Evolutionary conservation across 805 yeast species (phyloP).

Genomic region (Candida palmyrensis): DNA sequence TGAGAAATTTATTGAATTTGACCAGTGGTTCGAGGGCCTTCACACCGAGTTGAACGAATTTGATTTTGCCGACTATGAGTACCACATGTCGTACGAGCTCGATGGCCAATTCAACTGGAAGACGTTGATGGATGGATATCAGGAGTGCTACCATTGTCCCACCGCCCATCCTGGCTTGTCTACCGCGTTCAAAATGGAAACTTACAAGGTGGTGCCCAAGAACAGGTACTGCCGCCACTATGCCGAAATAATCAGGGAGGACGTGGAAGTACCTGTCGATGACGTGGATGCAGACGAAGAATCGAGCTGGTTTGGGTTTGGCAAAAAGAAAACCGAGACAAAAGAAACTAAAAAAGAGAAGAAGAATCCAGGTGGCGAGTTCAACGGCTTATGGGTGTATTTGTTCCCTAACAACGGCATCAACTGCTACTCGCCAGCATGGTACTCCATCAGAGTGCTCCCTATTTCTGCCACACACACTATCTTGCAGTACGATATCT

Average conservation of each 20-base stretch:
- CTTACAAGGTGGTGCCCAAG: constrained; percentile 60
- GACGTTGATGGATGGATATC: constrained; percentile 63
- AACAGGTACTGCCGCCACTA: constrained; percentile 57
- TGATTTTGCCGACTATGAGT: constrained; percentile 57
- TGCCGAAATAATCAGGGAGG: constrained; percentile 45
- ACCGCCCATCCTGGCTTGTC: constrained; percentile 61
- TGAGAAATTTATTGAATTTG: constrained; percentile 44
- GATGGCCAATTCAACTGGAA: constrained; percentile 66
- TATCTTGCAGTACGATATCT: constrained; percentile 55
- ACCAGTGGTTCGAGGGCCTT: constrained; percentile 48
- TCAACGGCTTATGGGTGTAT: constrained; percentile 61
- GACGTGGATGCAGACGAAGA: constrained; percentile 27
- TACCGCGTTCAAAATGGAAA: constrained; percentile 55
- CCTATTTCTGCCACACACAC: constrained; percentile 52
- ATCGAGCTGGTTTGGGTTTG: constrained; percentile 51
- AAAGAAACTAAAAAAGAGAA: constrained; percentile 16
- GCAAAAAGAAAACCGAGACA: constrained; percentile 18
- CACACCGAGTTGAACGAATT: constrained; percentile 50
- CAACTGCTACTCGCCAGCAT: constrained; percentile 63
- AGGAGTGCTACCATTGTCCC: constrained; percentile 66
- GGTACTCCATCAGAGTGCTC: constrained; percentile 58
- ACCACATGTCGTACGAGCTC: constrained; percentile 59
- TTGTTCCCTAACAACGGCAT: constrained; percentile 56
- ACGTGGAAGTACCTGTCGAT: constrained; percentile 19
- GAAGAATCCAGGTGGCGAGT: constrained; percentile 54